Evolutionary conservation across 2,329 filamentous ascomycete genomes (phyloP), one percentile per base, ranked within the genome.

Genomic region (Hymenoscyphus infarciens): DNA sequence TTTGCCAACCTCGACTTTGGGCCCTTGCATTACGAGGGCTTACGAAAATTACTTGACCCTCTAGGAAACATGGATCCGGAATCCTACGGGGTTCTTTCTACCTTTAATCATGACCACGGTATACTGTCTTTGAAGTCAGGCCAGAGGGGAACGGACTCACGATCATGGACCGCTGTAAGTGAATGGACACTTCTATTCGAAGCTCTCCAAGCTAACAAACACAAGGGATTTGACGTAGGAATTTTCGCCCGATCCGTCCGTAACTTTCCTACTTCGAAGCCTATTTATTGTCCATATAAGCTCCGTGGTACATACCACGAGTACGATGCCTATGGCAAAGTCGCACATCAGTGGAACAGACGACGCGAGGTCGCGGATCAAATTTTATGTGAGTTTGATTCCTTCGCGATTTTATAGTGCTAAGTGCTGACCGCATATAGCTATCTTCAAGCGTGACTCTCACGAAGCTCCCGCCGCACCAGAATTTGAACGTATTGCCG

Each of bases 161-260:
- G 19, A 31, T 33, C 22, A n/a, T 62, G 57, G 39, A 22, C 35
- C 25, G 56, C 31, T 15, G 57, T 62, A 60, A 45, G 45, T 52
- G 45, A 52, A 52, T 52, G 19, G 11, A 13, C 19, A 52, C 19
- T 13, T 22, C 2, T 6, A 25, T 25, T 52, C 4, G 45, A 45
- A 45, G n/a, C n/a, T 25, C 19, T 52, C 11, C 45, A 11, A 25
- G 25, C 61, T 65, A 42, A 65, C 16, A 39, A 5, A 16, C 25
- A 1, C 22, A 31, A 66, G 64, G 64, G 60, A 6, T 66, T 66
- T 56, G 60, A 66, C 38, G 22, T 58, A 25, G 54, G 42, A 31
- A 35, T 66, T n/a, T 66, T 66, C 42, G 38, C 59, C 13, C 59
- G 35, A 29, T 64, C 64, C 13, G n/a, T n/a, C 35, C 59, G 62